These are phyloP conservation scores for Trypanosoma boissoni DNA, from an alignment of 208 protist species.

Conservation along the genomic window DNA sequence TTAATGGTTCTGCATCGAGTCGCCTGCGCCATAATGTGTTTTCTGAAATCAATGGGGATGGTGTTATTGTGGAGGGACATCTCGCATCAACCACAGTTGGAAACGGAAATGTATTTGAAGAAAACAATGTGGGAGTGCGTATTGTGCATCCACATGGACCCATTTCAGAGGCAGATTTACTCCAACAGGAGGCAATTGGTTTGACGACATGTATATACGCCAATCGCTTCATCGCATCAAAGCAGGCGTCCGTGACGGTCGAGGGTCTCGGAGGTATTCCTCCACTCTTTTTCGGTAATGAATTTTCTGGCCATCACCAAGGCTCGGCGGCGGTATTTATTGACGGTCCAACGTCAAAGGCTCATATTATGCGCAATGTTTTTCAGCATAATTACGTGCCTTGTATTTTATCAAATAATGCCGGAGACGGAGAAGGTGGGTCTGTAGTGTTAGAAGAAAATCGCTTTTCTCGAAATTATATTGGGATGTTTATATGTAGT, in stretches of 20 bases:
- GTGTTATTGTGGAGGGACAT: constrained; percentile 66
- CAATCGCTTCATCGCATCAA: constrained; percentile 53
- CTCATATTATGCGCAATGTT: constrained; percentile 45
- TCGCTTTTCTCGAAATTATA: constrained; percentile 66
- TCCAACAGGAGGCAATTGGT: constrained; percentile 17
- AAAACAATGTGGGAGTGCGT: constrained; percentile 40
- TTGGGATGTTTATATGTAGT: constrained; percentile 64
- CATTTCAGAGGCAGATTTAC: constrained; percentile 11
- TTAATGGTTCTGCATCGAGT: constrained; percentile 38
- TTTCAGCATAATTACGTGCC: constrained; percentile 61
- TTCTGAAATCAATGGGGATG: constrained; percentile 38
- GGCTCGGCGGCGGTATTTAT: constrained; percentile 52
- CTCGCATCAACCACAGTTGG: constrained; percentile 61
- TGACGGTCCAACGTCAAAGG: constrained; percentile 18
- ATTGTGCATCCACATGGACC: constrained; percentile 16
- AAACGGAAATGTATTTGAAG: constrained; percentile 66
- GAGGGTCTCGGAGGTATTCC: constrained; percentile 22
- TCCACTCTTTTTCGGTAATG: constrained; percentile 53
- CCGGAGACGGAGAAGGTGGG: background rate
- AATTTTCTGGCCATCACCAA: constrained; percentile 42
- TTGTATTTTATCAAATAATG: constrained; percentile 37
- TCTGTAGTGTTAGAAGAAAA: constrained; percentile 41
- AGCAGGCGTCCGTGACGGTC: constrained; percentile 37
- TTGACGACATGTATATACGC: constrained; percentile 53
- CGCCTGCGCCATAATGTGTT: constrained; percentile 63